Base-by-base conservation (phyloP, 148 eudicot species). In the Silene uniflora region DNA sequence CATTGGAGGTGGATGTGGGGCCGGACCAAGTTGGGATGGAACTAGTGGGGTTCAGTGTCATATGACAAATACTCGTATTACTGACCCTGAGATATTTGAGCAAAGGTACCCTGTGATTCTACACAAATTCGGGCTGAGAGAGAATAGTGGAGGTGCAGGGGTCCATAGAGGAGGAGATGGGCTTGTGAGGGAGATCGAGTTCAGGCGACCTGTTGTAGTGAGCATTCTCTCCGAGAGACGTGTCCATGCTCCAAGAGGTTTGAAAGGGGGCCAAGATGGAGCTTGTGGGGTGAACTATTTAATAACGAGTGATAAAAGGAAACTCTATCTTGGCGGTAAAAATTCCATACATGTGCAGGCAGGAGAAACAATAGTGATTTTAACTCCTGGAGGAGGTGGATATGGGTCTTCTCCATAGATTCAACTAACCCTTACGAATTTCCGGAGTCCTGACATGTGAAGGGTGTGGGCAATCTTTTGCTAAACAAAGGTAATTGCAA, bases 71-170 rank as follows among this genome's bases (percentile, higher is more conserved):
- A 95, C 97, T 32, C 89, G 98, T 42, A 95, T 95, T 79, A 95
- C 98, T 1, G 98, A 95, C 86, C 98, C 98, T 2, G 98, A 95
- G 87, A 95, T 95, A 21, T 92, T 95, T 73, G 98, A 95, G 88
- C 98, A 95, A 86, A 89, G 98, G 63, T 94, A 94, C 74, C 98
- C 98, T 0, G 98, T 95, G 52, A 27, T 95, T 47, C 81, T 95
- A 82, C 98, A 87, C 81, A 86, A 71, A 44, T 95, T 95, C 42
- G 98, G 89, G 59, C 80, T 95, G 29, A 87, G 98, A 71, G 96
- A 90, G 80, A 74, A 83, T 25, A 95, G 98, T 85, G 98, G 98
- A 54, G 98, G 98, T 44, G 85, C 66, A 65, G 98, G 98, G 64
- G 11, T 81, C 64, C 97, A 86, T 82, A 90, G 84, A 79, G 98